Evolutionary conservation across 805 yeast species (phyloP), one percentile per base, ranked within the genome.

Genomic region (Kazachstania bromeliacearum): DNA sequence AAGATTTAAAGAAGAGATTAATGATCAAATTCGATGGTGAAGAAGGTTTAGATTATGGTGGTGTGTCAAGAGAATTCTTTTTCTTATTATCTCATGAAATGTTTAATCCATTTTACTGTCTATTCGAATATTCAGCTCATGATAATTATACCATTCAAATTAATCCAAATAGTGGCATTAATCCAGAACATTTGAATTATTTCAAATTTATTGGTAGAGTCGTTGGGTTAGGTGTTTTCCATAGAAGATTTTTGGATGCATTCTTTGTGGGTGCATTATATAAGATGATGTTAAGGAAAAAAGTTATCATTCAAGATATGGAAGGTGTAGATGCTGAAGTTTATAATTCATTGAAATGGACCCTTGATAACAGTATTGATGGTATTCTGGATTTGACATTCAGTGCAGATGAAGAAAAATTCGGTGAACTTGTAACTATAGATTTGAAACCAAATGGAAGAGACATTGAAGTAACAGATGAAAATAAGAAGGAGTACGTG

Each of bases 1-100:
- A 88, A 62, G 99, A 92, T 59, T 73, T 92, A 65, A 94, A 92
- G 74, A 92, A 92, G 70, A 74, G 98, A 59, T 68, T 92, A 44
- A 92, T 92, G 98, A 92, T 92, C 63, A 87, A 89, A 60, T 92
- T 92, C 55, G 98, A 92, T 51, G 98, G 98, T 43, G 99, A 92
- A 67, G 99, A 92, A 69, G 99, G 98, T 62, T 74, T 92, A 53
- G 99, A 92, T 68, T 92, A 92, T 59, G 99, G 99, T 72, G 99
- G 99, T 59, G 97, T 92, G 44, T 85, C 96, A 21, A 75, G 99
- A 67, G 99, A 92, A 63, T 92, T 85, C 62, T 92, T 92, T 79
- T 92, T 88, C 66, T 71, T 88, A 57, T 70, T 92, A 47, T 88
- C 97, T 3, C 98, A 92, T 59, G 97, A 92, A 63, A 92, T 92